A percentile compares a stretch with the other conserved stretches of the same genome.
These are phyloP conservation scores for Pyrus bretschneideri DNA, from an alignment of 306 rosid genomes.

Conservation along the genomic window DNA sequence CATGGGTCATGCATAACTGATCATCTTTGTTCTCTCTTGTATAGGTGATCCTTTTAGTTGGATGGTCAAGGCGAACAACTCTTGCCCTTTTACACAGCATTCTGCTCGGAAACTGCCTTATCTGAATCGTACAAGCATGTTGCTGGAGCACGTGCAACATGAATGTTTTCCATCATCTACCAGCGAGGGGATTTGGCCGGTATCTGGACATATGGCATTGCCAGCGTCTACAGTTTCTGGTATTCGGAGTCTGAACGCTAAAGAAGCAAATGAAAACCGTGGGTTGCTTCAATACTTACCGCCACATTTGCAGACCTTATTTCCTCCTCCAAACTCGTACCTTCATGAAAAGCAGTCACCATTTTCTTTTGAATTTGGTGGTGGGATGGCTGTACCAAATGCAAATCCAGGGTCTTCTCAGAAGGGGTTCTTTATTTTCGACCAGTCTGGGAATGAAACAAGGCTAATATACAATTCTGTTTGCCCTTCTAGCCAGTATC, in stretches of 20 bases:
- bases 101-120: conserved; percentile 47
- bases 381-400: conserved; percentile 24
- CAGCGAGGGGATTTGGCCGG: conserved; percentile 19
- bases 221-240: conserved; percentile 33
- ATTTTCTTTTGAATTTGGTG: conserved; percentile 8
- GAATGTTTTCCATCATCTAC: conserved; percentile 27
- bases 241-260: conserved; percentile 25
- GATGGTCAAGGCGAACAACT: conserved; percentile 54
- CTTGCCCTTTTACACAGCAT: conserved; percentile 32
- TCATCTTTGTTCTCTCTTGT: conserved; percentile 11
- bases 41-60: conserved; percentile 32
- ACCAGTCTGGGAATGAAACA: conserved; percentile 59
- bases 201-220: conserved; percentile 32
- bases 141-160: conserved; percentile 24
- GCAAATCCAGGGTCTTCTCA: conserved; percentile 31
- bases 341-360: conserved; percentile 17
- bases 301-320: conserved; percentile 10
- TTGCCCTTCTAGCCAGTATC: conserved; percentile 35
- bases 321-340: conserved; percentile 25
- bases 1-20: not conserved
- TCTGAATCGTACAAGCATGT: conserved; percentile 25
- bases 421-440: conserved; percentile 62
- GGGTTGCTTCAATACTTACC: conserved; percentile 29
- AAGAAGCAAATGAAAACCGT: conserved; percentile 32
- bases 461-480: conserved; percentile 51